Base-by-base conservation (phyloP, 2,329 filamentous ascomycete species). In the Nemania bipapillata region DNA sequence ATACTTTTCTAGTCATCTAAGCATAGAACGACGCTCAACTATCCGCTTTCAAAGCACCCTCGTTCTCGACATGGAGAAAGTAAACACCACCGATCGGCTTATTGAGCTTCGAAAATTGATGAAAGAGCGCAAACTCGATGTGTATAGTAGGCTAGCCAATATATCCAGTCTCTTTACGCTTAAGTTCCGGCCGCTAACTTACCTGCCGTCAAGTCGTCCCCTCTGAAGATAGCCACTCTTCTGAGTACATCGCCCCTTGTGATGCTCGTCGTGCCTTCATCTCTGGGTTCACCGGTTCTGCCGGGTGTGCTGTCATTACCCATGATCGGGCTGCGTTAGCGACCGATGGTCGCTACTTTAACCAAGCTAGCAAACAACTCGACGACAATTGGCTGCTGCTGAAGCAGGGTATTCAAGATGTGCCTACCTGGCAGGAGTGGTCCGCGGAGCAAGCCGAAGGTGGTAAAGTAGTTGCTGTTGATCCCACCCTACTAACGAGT, bases 401-500 rank as follows among this genome's bases (percentile, higher is more conserved):
- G 70, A 99, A 97, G 83, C 93, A 97, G 77, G 96, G 96, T 5
- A 85, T 97, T 55, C 92, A 96, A 77, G 93, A 97, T 80, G 94
- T 97, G 9, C 95, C 93, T 0, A 98, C 95, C 0, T 99, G 96
- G 92, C 93, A 97, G 79, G 96, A 98, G 80, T 99, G 96, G 96
- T 89, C 90, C 17, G 91, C 92, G 37, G 92, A 96, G 77, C 91
- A 97, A 79, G 90, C 92, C n/a, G 88, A 92, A 57, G 92, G 90
- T 49, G 94, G 93, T 66, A 97, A 97, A 82, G 86, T 88, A 20
- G 95, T 98, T 17, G 95, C 92, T 53, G 93, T 99, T 49, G 96
- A 99, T 77, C 92, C 96, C 0, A 92, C 92, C 15, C 87, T 97
- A 22, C 89, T 99, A 73, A 92, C 95, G 42, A 92, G 81, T 30